Conservation (phyloP, 1,284 basidiomycete species). For the Rhodotorula sp. region DNA sequence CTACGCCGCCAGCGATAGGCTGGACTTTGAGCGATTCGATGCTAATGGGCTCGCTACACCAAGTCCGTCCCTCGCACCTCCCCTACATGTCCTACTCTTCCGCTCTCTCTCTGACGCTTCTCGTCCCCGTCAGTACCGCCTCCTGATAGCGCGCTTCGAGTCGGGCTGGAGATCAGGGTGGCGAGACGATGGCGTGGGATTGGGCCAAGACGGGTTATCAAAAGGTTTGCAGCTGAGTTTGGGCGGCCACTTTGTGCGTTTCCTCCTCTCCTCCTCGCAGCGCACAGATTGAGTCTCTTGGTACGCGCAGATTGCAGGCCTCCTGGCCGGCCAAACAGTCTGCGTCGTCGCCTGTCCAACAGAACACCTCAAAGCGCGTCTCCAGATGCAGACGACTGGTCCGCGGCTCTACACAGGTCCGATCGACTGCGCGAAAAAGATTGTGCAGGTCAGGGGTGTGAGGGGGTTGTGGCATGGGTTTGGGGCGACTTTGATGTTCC, state of each 20-base stretch:
- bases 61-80: constrained; percentile 31
- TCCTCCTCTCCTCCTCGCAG: too few species aligned
- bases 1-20: constrained; percentile 69
- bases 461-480: constrained; percentile 49
- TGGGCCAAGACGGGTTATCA: constrained; percentile 6
- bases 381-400: constrained; percentile 69
- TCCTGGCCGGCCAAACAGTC: constrained; percentile 75
- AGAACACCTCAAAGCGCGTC: constrained; percentile 72
- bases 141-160: constrained; percentile 59
- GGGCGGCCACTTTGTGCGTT: constrained; percentile 39
- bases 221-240: constrained; percentile 26
- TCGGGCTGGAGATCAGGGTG: constrained; percentile 34
- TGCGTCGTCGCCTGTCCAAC: constrained; percentile 67
- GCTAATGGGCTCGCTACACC: constrained; percentile 65
- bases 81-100: constrained; percentile 25
- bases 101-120: not conserved
- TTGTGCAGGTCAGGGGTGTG: constrained; percentile 45
- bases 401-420: constrained; percentile 49
- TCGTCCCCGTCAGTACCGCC: constrained; percentile 58
- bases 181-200: constrained; percentile 54
- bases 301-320: constrained; percentile 57
- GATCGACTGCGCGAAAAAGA: constrained; percentile 48
- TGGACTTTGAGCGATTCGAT: constrained; percentile 75
- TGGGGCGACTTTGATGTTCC: constrained; percentile 49
- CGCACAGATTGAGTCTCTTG: not conserved